phyloP scores from a whole-genome alignment of 2,329 filamentous ascomycete species.

The Helotiales sp. region DNA sequence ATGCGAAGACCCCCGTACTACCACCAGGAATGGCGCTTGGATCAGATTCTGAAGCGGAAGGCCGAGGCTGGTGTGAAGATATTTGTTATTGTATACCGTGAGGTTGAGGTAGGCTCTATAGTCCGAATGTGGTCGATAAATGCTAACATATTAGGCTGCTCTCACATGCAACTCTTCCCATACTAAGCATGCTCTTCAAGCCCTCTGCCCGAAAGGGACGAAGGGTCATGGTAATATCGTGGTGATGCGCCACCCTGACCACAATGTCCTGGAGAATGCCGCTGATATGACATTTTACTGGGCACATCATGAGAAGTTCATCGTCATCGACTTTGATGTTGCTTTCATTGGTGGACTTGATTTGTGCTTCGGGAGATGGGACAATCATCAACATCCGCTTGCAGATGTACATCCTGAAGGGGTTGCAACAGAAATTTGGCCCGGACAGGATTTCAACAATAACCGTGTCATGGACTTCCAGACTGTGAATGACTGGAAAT shows the following conservation, averaged over 20 bases:
- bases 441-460: conserved; percentile 97
- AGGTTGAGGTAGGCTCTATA: conserved; percentile 43
- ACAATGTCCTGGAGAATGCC: conserved; percentile 91
- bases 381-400: conserved; percentile 79
- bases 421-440: conserved; percentile 81
- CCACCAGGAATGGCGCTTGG: conserved; percentile 84
- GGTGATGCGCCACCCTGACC: conserved; percentile 88
- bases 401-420: conserved; percentile 86
- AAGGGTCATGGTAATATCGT: conserved; percentile 86
- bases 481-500: conserved; percentile 86
- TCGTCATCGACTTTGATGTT: conserved; percentile 86
- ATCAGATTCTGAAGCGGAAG: conserved; percentile 81
- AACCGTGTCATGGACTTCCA: conserved; percentile 96
- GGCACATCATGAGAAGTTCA: conserved; percentile 97
- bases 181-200: conserved; percentile 82
- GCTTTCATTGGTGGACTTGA: conserved; percentile 95
- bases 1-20: conserved; percentile 79
- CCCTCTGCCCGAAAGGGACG: conserved; percentile 76
- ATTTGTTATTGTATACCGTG: conserved; percentile 89
- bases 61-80: conserved; percentile 95
- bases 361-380: conserved; percentile 94
- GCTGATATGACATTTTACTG: conserved; percentile 98
- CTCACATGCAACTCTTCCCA: conserved; percentile 91
- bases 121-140: neutral
- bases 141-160: conserved; percentile 57